Base-by-base conservation (phyloP, 257 asterid species). In the Petunia axillaris region DNA sequence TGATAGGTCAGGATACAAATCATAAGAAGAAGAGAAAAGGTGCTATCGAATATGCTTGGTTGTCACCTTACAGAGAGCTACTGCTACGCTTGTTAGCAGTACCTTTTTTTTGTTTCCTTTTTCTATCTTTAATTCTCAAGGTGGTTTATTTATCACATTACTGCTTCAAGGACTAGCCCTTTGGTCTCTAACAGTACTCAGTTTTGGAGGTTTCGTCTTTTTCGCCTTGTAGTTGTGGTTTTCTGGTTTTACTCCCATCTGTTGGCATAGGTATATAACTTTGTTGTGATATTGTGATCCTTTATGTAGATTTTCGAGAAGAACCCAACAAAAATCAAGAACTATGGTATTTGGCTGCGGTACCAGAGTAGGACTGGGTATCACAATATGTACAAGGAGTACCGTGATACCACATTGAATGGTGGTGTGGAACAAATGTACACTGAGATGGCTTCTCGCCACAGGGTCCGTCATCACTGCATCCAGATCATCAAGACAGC, bases 371-470 rank as follows among this genome's bases (percentile, higher is more conserved):
- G 98, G 76, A 94, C 98, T 0, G 97, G 97, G 36, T 94, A 94
- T 52, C 98, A 94, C 83, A 92, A 94, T 80, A 94, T 94, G 98
- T 92, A 94, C 88, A 92, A 92, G 88, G 98, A 92, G 90, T 94
- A 90, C 85, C 92, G 98, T 48, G 98, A 92, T 13, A 94, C 97
- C 64, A 94, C 98, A 40, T 77, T 94, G 90, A 94, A 94, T n/a
- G 98, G 97, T 6, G 93, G 81, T 4, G 95, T 92, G 37, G 98
- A 92, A 84, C 98, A 94, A 87, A 94, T 94, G 98, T 94, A 94
- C 81, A 92, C 91, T 9, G 97, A 94, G 90, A 94, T 94, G 98
- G 98, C 98, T 76, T 94, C 98, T 50, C 98, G 98, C 25, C 98
- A 92, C 82, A 86, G 97, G 82, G 98, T 94, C 76, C 98, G 97